Evolutionary conservation across 2,329 filamentous ascomycete genomes (phyloP).

Genomic region (Colletotrichum sp.): DNA sequence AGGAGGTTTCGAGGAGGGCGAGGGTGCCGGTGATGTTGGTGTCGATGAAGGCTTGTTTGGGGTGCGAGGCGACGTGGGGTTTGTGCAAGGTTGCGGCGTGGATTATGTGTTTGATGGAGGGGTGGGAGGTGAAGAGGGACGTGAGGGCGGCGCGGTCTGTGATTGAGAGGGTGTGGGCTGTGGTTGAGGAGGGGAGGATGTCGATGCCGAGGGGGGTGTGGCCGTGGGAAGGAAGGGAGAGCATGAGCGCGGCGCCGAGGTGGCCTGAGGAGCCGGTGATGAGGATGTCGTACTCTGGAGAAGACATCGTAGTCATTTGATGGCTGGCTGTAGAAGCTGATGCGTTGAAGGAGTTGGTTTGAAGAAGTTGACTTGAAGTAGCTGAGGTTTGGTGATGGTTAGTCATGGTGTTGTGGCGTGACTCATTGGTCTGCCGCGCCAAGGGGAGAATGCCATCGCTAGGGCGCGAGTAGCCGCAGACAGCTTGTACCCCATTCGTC

Average conservation of each 20-base stretch:
- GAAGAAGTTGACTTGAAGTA: background rate
- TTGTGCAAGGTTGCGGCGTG: constrained; percentile 54
- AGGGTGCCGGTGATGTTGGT: constrained; percentile 51
- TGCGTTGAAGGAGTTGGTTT: background rate
- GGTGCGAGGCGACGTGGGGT: constrained; percentile 49
- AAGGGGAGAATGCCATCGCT: accelerated
- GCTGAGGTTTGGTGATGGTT: background rate
- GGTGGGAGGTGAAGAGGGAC: constrained; percentile 33
- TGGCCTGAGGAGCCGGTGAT: constrained; percentile 54
- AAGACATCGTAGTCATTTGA: background rate
- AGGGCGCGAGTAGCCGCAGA: background rate
- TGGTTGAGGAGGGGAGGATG: constrained; percentile 41
- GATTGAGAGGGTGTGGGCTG: constrained; percentile 41
- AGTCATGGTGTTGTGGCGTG: background rate
- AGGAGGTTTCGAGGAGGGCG: constrained; percentile 44
- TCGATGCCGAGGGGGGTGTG: constrained; percentile 49
- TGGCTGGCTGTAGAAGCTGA: accelerated
- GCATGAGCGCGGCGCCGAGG: constrained; percentile 51
- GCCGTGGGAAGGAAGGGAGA: constrained; percentile 41
- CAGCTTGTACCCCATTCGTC: background rate
- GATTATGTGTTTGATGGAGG: constrained; percentile 43
- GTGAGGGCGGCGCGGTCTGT: constrained; percentile 37
- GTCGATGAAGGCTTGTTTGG: constrained; percentile 47
- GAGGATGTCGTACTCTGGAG: constrained; percentile 34
- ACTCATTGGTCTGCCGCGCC: background rate